Conservation (phyloP, 345 rosid species). For the Cardiospermum halicacabum region DNA sequence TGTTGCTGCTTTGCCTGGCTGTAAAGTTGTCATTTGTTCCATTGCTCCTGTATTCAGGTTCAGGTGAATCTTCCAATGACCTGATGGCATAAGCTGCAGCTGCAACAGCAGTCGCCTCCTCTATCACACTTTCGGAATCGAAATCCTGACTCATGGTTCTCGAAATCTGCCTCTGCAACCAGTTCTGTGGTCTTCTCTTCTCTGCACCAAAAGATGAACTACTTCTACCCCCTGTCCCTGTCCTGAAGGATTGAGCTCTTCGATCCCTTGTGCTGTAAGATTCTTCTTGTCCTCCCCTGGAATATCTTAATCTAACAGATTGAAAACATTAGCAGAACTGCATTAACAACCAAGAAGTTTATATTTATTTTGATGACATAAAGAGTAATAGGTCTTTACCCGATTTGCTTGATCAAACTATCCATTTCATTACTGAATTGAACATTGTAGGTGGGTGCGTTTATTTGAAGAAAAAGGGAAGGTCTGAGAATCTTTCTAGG, state of each 20-base stretch:
- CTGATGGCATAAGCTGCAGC: constrained; percentile 44
- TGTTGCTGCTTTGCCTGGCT: constrained; percentile 27
- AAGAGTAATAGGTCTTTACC: constrained; percentile 15
- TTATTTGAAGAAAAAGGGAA: constrained; percentile 26
- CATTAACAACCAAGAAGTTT: not conserved
- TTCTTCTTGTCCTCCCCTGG: constrained; percentile 23
- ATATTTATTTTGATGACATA: not conserved
- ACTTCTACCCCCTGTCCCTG: constrained; percentile 35
- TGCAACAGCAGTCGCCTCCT: constrained; percentile 38
- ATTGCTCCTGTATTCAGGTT: constrained; percentile 7
- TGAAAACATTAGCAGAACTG: not conserved
- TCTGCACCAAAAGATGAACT: constrained; percentile 44
- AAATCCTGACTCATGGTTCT: constrained; percentile 29
- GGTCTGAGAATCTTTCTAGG: constrained; percentile 2
- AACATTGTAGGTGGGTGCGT: constrained; percentile 4
- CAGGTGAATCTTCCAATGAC: constrained; percentile 13
- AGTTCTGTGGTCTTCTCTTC: constrained; percentile 31
- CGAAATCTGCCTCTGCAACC: constrained; percentile 40
- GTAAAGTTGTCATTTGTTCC: constrained; percentile 9
- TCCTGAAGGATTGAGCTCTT: constrained; percentile 33
- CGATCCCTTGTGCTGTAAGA: constrained; percentile 19
- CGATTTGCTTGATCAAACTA: constrained; percentile 28
- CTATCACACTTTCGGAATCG: constrained; percentile 15
- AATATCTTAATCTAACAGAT: constrained; percentile 25
- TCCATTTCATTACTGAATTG: constrained; percentile 21